phyloP scores from a whole-genome alignment of 2,329 filamentous ascomycete species.

The Colletotrichum costaricense region DNA sequence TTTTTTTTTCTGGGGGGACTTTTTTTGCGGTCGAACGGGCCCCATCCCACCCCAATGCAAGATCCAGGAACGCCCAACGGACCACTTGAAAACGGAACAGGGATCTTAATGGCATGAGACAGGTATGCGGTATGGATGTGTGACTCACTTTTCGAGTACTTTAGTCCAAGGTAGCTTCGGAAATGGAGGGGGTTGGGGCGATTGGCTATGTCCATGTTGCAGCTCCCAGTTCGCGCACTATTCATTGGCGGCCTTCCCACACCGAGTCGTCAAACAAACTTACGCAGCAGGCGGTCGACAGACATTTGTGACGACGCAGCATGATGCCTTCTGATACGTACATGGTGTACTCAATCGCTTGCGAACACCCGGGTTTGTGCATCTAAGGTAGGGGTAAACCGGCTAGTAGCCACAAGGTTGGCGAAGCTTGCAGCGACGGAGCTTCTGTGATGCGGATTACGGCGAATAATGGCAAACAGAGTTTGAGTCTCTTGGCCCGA shows the following conservation, averaged over 20 bases:
- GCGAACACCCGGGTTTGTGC: background rate
- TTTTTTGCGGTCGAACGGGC: conserved; percentile 14
- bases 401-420: background rate
- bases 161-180: conserved; percentile 12
- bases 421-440: conserved; percentile 19
- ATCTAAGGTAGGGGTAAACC: conserved; percentile 1
- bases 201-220: conserved; percentile 32
- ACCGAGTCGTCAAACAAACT: conserved; percentile 33
- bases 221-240: conserved; percentile 27
- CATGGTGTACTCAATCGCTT: background rate
- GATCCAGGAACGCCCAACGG: conserved; percentile 37
- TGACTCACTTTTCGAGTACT: conserved; percentile 32
- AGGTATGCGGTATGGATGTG: conserved; percentile 37
- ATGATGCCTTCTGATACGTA: conserved; percentile 1
- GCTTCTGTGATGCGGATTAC: conserved; percentile 14
- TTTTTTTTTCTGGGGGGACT: background rate
- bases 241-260: conserved; percentile 30
- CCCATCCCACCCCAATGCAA: conserved; percentile 25
- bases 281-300: background rate
- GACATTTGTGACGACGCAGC: conserved; percentile 23
- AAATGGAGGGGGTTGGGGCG: conserved; percentile 34
- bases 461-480: conserved; percentile 31
- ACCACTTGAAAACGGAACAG: conserved; percentile 29
- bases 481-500: conserved; percentile 15
- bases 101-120: conserved; percentile 37